phyloP scores from a whole-genome alignment of 2,329 filamentous ascomycete genomes.

The Cercospora sp. region DNA sequence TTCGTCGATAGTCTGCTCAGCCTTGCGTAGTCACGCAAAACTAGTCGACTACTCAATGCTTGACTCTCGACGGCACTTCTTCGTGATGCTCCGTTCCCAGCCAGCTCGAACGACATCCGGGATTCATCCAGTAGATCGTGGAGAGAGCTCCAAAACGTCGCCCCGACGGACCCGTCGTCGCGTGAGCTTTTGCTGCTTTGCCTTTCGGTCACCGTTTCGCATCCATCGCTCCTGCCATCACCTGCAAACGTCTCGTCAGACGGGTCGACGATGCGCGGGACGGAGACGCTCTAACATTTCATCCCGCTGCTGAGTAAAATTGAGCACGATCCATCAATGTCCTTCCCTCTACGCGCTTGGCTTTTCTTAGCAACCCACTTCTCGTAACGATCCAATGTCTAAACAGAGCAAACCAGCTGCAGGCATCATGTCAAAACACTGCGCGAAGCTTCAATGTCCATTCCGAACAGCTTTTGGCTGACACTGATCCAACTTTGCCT shows the following conservation, averaged over 20 bases:
- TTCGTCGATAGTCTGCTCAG: not conserved
- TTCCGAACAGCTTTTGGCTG: not conserved
- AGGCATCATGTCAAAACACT: not conserved
- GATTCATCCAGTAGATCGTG: not conserved
- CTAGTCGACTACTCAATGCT: not conserved
- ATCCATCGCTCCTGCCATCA: not conserved
- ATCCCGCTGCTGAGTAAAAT: not conserved
- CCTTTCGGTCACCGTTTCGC: not conserved
- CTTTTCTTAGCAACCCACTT: conserved; percentile 7
- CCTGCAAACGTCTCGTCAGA: not conserved
- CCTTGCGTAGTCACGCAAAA: not conserved
- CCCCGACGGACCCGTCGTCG: not conserved
- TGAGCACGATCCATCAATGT: conserved; percentile 13
- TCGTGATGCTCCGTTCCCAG: not conserved
- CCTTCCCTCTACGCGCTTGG: not conserved
- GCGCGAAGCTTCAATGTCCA: not conserved
- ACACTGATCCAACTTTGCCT: not conserved
- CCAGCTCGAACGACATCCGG: not conserved
- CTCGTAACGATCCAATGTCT: not conserved
- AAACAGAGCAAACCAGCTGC: not conserved
- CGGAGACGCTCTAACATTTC: not conserved
- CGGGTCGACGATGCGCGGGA: not conserved
- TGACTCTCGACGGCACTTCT: conserved; percentile 1
- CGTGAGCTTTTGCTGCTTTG: not conserved
- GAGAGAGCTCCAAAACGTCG: conserved; percentile 1